phyloP scores from a whole-genome alignment of 176 grass and related monocot species.

The Oryza coarctata region DNA sequence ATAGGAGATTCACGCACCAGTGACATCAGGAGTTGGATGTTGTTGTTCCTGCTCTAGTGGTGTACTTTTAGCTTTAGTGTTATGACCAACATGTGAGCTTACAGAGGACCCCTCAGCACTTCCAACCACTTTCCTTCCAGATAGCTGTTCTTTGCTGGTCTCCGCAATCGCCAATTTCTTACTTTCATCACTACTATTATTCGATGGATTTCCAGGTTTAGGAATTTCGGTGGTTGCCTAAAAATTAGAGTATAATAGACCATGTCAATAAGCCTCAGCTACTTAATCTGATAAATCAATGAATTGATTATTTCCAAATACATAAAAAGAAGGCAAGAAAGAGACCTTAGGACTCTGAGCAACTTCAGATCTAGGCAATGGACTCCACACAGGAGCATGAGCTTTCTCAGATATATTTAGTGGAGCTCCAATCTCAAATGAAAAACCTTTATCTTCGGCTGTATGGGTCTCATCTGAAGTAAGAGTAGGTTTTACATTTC shows the following conservation, averaged over 20 bases:
- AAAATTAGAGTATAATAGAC: slow-evolving; percentile 32
- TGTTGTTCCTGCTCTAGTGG: slow-evolving; percentile 38
- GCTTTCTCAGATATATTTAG: slow-evolving; percentile 59
- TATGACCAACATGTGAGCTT: slow-evolving; percentile 31
- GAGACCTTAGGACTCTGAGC: slow-evolving; percentile 53
- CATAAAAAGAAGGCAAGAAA: neutral
- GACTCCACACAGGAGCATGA: slow-evolving; percentile 56
- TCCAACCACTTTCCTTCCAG: slow-evolving; percentile 41
- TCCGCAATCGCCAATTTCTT: slow-evolving; percentile 28
- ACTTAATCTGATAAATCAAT: neutral
- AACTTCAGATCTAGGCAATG: slow-evolving; percentile 41
- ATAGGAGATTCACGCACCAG: slow-evolving; percentile 47
- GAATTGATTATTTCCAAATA: neutral
- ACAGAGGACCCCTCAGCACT: slow-evolving; percentile 41
- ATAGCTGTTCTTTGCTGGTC: slow-evolving; percentile 41
- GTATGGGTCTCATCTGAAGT: slow-evolving; percentile 45
- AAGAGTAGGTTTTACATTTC: slow-evolving; percentile 29
- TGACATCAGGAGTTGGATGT: slow-evolving; percentile 39
- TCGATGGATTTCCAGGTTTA: slow-evolving; percentile 40
- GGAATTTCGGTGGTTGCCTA: slow-evolving; percentile 51
- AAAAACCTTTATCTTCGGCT: slow-evolving; percentile 72
- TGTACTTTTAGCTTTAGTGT: slow-evolving; percentile 34
- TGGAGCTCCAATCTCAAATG: slow-evolving; percentile 66
- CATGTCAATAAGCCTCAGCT: slow-evolving; percentile 19
- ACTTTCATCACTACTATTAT: slow-evolving; percentile 42